phyloP scores from a whole-genome alignment of 352 stramenopile species.

The Phytopythium sindhum region DNA sequence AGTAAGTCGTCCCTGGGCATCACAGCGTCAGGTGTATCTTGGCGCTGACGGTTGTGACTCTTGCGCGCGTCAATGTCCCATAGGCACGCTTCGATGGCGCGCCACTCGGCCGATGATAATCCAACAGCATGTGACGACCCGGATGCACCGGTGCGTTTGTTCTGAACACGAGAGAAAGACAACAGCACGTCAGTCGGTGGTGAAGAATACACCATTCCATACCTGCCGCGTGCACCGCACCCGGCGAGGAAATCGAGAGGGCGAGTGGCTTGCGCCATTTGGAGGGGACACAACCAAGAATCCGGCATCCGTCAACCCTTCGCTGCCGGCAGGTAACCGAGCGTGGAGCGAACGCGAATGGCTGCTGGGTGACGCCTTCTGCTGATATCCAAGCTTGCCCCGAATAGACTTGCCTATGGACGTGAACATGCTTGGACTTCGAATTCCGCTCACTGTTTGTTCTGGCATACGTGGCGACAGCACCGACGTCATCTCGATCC shows the following conservation, averaged over 20 bases:
- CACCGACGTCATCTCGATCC: slow-evolving; percentile 7
- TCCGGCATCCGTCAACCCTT: neutral
- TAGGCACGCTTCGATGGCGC: slow-evolving; percentile 48
- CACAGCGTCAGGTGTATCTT: slow-evolving; percentile 6
- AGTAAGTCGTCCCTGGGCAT: slow-evolving; percentile 14
- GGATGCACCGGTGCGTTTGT: neutral
- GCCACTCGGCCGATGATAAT: slow-evolving; percentile 32
- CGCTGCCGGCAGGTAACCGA: neutral
- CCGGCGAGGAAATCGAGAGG: neutral
- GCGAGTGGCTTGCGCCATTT: neutral
- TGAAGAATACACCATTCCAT: neutral
- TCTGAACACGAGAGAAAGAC: neutral
- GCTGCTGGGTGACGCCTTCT: neutral
- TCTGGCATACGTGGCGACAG: slow-evolving; percentile 9
- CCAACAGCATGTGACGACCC: slow-evolving; percentile 1
- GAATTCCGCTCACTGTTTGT: slow-evolving; percentile 14
- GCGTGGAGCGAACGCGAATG: slow-evolving; percentile 4
- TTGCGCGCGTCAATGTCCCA: slow-evolving; percentile 50
- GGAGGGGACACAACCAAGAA: slow-evolving; percentile 3
- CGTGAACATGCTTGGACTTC: slow-evolving; percentile 34
- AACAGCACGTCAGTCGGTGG: neutral
- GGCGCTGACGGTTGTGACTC: neutral
- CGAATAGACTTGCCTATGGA: slow-evolving; percentile 39
- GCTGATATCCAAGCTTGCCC: slow-evolving; percentile 28
- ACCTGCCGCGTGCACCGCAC: neutral